Percentiles rank a stretch among this genome's conserved stretches.
Evolutionary conservation across 2,329 filamentous ascomycete genomes (phyloP).

Genomic region (Westerdykella aurantiaca): DNA sequence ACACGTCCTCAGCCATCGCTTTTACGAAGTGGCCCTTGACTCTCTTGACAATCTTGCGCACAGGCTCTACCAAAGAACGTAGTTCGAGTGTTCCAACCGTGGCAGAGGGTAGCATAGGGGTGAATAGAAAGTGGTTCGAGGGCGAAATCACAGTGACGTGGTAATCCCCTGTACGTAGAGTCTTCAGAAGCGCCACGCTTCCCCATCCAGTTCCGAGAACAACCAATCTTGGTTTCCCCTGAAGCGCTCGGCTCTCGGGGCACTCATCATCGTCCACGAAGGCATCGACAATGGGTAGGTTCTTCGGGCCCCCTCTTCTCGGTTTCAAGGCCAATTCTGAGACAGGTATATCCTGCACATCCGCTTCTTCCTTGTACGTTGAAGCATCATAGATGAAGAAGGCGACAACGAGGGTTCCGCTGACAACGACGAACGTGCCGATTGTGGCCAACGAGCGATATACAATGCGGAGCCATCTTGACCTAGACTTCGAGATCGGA

Average conservation of each 20-base stretch:
- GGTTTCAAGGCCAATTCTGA: constrained; percentile 78
- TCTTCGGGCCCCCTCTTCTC: constrained; percentile 82
- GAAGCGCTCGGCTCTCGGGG: constrained; percentile 61
- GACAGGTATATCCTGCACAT: constrained; percentile 69
- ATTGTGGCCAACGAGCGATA: constrained; percentile 66
- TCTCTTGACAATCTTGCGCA: constrained; percentile 72
- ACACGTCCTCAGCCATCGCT: constrained; percentile 78
- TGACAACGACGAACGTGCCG: constrained; percentile 68
- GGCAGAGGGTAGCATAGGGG: constrained; percentile 93
- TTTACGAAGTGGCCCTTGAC: constrained; percentile 86
- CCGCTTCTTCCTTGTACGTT: constrained; percentile 72
- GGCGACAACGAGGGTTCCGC: constrained; percentile 63
- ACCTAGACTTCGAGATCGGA: constrained; percentile 26
- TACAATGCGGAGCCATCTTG: constrained; percentile 47
- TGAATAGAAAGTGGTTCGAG: constrained; percentile 96
- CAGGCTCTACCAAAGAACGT: constrained; percentile 85
- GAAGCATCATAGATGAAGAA: constrained; percentile 94
- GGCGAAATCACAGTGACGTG: constrained; percentile 94
- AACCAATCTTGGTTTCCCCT: constrained; percentile 87
- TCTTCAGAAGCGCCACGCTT: constrained; percentile 84
- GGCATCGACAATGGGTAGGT: constrained; percentile 82
- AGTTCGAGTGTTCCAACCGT: constrained; percentile 93
- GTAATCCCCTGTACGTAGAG: constrained; percentile 83
- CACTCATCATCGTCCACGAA: constrained; percentile 85
- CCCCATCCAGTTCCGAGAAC: constrained; percentile 95